phyloP scores from a whole-genome alignment of 2,329 filamentous ascomycete genomes.

The Monosporascus ibericus region DNA sequence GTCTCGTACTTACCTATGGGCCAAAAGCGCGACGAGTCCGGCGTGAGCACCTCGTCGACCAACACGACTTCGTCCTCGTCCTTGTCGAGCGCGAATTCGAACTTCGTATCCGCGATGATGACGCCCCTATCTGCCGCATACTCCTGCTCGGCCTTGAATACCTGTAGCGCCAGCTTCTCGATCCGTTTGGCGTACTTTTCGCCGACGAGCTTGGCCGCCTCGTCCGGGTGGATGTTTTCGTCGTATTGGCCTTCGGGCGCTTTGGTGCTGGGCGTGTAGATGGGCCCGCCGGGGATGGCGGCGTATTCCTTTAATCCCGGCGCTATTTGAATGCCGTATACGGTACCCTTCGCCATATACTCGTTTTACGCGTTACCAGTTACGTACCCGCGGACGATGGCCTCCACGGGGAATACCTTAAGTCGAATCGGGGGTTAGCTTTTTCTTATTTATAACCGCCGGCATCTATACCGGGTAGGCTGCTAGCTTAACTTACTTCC shows the following conservation, averaged over 20 bases:
- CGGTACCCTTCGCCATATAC: slow-evolving; percentile 64
- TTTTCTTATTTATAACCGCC: not conserved
- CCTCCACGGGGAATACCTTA: slow-evolving; percentile 72
- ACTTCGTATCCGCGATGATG: slow-evolving; percentile 52
- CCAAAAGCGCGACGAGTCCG: slow-evolving; percentile 85
- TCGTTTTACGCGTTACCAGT: slow-evolving; percentile 81
- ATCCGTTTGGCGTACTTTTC: slow-evolving; percentile 58
- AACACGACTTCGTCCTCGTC: slow-evolving; percentile 63
- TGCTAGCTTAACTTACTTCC: slow-evolving; percentile 31
- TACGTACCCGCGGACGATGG: slow-evolving; percentile 81
- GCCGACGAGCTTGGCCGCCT: slow-evolving; percentile 59
- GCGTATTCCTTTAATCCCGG: slow-evolving; percentile 64
- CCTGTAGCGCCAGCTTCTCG: slow-evolving; percentile 55
- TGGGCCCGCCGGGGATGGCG: slow-evolving; percentile 57
- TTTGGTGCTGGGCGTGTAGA: slow-evolving; percentile 79
- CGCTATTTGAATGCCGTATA: slow-evolving; percentile 69
- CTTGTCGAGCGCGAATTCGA: slow-evolving; percentile 48
- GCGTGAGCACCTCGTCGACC: slow-evolving; percentile 79
- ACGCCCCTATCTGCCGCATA: slow-evolving; percentile 63
- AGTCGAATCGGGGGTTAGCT: slow-evolving; percentile 27
- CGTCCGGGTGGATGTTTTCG: slow-evolving; percentile 74
- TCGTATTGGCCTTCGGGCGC: slow-evolving; percentile 72
- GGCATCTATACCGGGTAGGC: no score
- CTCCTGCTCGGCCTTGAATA: slow-evolving; percentile 57
- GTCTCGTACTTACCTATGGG: slow-evolving; percentile 45